Evolutionary conservation across 352 stramenopile species (phyloP).

Genomic region (Phytophthora hibernalis): DNA sequence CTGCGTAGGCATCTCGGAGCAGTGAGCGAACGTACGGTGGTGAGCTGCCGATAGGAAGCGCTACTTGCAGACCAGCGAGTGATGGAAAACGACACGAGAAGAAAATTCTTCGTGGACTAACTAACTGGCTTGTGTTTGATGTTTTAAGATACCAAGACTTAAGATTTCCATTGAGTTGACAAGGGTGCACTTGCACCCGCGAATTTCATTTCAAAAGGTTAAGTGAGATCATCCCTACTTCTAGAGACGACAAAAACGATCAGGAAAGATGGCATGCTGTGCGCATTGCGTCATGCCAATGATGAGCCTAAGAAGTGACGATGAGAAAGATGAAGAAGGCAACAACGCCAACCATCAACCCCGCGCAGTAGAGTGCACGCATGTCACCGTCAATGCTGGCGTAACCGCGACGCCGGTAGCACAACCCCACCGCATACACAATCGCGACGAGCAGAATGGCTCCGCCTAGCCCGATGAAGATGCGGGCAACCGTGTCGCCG

Average conservation of each 20-base stretch:
- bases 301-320: slow-evolving; percentile 46
- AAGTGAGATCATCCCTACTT: slow-evolving; percentile 10
- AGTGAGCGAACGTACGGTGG: background rate
- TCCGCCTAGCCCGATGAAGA: slow-evolving; percentile 52
- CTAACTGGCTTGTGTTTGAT: too few relatives aligned
- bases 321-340: slow-evolving; percentile 80
- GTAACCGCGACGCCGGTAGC: slow-evolving; percentile 77
- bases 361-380: slow-evolving; percentile 69
- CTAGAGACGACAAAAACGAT: slow-evolving; percentile 13
- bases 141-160: background rate
- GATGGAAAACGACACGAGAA: slow-evolving; percentile 20
- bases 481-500: slow-evolving; percentile 26
- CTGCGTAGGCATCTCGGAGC: background rate
- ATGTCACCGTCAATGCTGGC: slow-evolving; percentile 64
- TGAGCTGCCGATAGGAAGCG: too few relatives aligned
- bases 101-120: too few relatives aligned
- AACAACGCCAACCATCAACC: slow-evolving; percentile 61
- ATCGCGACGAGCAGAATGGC: slow-evolving; percentile 49
- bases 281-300: slow-evolving; percentile 1
- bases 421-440: slow-evolving; percentile 55
- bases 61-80: slow-evolving; percentile 6
- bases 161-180: background rate
- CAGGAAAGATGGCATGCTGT: slow-evolving; percentile 11
- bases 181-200: background rate
- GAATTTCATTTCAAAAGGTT: slow-evolving; percentile 33